Base-by-base conservation (phyloP, 371 early-diverging fungal genomes). In the Rhizomucor pusillus region DNA sequence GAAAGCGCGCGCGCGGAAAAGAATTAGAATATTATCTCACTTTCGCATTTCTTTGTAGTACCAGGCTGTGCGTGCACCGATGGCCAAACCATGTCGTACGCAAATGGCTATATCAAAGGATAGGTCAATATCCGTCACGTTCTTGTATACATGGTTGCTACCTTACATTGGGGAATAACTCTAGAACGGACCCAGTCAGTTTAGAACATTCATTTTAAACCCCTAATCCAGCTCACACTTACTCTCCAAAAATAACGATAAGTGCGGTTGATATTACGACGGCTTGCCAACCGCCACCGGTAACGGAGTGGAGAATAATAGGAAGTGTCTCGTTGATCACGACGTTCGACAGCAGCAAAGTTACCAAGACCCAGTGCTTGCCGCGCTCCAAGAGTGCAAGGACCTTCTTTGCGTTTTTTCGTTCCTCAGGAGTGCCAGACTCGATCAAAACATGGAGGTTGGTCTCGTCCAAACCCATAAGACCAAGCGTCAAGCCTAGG, bases 301-400 rank as follows among this genome's bases (percentile, higher is more conserved):
- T 70, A 0, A 91, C 79, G 23, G 82, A 78, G 57, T 95, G 94
- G 53, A 93, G 69, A 63, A 98, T 83, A 44, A 98, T 92, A 3
- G 98, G 98, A 54, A 98, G 71, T 1, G 97, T 91, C 67, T 96
- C 96, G 70, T 97, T 97, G 35, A 96, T 85, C 35, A 98, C 78
- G 11, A 93, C 93, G 71, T 96, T 98, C 12, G 90, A 85, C 22
- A 98, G 71, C 14, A 98, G 69, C 45, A 98, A 69, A 1, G 97
- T 95, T 3, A 94, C 93, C 4, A 94, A 78, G 1, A 94, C 86
- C 87, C 90, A 86, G 57, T 92, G 92, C 46, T 86, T 83, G 62
- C 90, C 88, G 36, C 87, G 84, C 50, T 78, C 66, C 19, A 91
- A 64, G 29, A 92, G 76, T 22, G 77, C 85, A 50, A 77, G 71